A percentile compares a stretch with the other conserved stretches of the same genome.
Conservation (phyloP, 73 alveolate species). For the Effrenium voratum region DNA sequence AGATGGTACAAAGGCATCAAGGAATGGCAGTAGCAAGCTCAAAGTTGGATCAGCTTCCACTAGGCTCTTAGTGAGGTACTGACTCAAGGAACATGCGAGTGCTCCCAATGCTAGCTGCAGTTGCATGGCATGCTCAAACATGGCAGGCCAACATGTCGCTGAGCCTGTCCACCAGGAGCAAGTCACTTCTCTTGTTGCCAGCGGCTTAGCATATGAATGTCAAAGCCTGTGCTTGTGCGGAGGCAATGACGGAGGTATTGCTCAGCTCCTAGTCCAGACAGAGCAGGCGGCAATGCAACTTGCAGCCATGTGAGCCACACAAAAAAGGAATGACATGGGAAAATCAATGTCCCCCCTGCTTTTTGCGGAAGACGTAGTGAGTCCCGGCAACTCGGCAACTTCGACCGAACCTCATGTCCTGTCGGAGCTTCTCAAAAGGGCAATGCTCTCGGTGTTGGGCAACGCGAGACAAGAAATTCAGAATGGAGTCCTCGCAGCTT, state of each 20-base stretch:
- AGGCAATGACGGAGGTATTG: slow-evolving; percentile 74
- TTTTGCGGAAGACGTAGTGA: too few species aligned
- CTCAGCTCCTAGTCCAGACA: slow-evolving; percentile 46
- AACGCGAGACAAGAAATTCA: slow-evolving; percentile 83
- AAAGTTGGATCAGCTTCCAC: too few species aligned
- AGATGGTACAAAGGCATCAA: too few species aligned
- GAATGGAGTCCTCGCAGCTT: slow-evolving; percentile 81
- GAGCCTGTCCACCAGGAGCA: slow-evolving; percentile 23
- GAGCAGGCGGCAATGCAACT: neutral
- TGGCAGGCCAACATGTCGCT: slow-evolving; percentile 80
- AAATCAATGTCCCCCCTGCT: too few species aligned
- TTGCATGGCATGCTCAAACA: too few species aligned
- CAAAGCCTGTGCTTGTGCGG: slow-evolving; percentile 86
- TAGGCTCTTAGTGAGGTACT: too few species aligned
- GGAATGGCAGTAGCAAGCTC: too few species aligned
- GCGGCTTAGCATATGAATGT: neutral
- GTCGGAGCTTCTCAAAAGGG: slow-evolving; percentile 91
- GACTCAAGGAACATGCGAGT: too few species aligned
- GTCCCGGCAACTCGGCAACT: neutral
- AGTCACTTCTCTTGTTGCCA: neutral
- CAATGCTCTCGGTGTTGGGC: slow-evolving; percentile 92
- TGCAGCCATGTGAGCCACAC: neutral
- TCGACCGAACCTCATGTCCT: neutral
- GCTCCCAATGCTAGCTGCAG: too few species aligned
- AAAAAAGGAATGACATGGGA: neutral